A percentile compares a stretch with the other conserved stretches of the same genome.
phyloP scores from a whole-genome alignment of 2,329 filamentous ascomycete genomes.

The Eutypa lata region DNA sequence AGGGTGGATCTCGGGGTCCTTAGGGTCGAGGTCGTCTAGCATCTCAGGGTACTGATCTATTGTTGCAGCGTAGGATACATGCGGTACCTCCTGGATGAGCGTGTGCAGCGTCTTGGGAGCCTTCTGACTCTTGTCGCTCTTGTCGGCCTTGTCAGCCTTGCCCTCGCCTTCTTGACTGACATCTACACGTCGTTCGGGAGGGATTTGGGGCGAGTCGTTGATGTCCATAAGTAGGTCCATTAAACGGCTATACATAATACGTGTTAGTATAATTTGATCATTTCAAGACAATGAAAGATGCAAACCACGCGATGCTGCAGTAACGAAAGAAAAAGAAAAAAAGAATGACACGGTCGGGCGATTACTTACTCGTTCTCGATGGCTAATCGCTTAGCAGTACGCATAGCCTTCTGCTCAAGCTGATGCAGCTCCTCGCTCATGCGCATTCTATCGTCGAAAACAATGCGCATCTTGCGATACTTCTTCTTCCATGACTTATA shows the following conservation, averaged over 20 bases:
- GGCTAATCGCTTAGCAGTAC: constrained; percentile 77
- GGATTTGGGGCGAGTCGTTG: constrained; percentile 79
- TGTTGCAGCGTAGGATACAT: constrained; percentile 49
- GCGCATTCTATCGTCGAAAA: constrained; percentile 74
- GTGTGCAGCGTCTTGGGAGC: constrained; percentile 47
- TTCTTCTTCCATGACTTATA: constrained; percentile 85
- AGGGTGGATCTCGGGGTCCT: constrained; percentile 53
- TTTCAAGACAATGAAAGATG: neutral
- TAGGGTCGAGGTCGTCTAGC: constrained; percentile 45
- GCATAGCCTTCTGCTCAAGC: constrained; percentile 75
- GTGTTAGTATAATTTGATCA: constrained; percentile 14
- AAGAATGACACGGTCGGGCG: constrained; percentile 1
- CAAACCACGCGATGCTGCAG: constrained; percentile 5
- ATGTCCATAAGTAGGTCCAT: constrained; percentile 86
- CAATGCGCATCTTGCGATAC: constrained; percentile 84
- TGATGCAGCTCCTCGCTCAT: constrained; percentile 80
- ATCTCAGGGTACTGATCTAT: constrained; percentile 61
- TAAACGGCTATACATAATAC: constrained; percentile 60
- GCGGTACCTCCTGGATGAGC: constrained; percentile 52
- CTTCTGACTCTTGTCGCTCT: constrained; percentile 24
- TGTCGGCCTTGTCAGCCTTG: constrained; percentile 39
- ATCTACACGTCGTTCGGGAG: constrained; percentile 71
- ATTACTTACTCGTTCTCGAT: constrained; percentile 83
- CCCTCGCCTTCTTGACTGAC: constrained; percentile 49
- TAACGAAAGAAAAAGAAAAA: constrained; percentile 9